Conservation (phyloP, 306 rosid species). For the Pterocarpus santalinus region DNA sequence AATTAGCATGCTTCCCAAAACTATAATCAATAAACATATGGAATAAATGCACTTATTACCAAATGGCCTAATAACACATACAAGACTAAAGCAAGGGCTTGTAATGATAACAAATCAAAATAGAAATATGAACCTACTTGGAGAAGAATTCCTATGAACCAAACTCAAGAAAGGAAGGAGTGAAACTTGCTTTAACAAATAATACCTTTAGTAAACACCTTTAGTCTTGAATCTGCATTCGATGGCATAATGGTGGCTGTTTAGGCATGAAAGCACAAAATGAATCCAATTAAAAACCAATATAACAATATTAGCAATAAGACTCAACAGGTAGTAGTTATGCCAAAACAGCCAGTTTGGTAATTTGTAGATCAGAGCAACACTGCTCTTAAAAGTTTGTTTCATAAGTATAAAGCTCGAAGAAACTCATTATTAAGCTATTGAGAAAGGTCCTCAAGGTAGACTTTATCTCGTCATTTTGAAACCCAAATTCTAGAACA, state of each 20-base stretch:
- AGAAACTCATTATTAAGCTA: conserved; percentile 17
- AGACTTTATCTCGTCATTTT: too few species aligned
- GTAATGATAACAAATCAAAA: background rate
- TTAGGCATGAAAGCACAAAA: too few species aligned
- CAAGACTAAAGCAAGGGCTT: background rate
- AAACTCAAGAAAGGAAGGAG: background rate
- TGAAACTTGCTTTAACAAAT: background rate
- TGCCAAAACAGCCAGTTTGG: conserved; percentile 29
- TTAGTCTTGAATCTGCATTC: too few species aligned
- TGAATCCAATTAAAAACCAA: too few species aligned
- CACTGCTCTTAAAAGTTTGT: background rate
- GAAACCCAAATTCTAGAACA: too few species aligned
- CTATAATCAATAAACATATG: background rate
- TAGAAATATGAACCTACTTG: background rate
- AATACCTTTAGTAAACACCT: background rate
- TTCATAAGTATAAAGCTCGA: conserved; percentile 36
- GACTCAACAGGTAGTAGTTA: background rate
- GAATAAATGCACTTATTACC: background rate
- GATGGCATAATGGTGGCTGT: too few species aligned
- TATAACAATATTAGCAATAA: too few species aligned
- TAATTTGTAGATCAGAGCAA: conserved; percentile 10
- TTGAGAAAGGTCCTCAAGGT: too few species aligned
- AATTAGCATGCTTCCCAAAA: background rate
- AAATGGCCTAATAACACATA: background rate
- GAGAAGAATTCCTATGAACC: background rate